Base-by-base conservation (phyloP, 2,329 filamentous ascomycete species). In the Mycosphaerella sp. region DNA sequence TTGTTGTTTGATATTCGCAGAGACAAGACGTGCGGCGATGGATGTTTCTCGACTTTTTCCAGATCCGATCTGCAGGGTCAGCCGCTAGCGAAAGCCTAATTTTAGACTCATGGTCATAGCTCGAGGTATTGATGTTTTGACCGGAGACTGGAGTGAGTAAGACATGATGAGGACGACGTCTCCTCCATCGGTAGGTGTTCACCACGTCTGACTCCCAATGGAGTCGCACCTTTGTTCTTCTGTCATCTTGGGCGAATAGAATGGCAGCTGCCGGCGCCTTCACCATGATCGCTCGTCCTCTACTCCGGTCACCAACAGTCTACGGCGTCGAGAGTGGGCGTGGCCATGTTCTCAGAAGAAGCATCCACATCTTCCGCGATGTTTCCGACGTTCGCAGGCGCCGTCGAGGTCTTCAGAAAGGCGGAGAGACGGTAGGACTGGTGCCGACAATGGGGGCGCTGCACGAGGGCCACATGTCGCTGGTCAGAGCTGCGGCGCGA, bases 381-480 rank as follows among this genome's bases (percentile, higher is more conserved):
- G 83, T 93, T 55, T 74, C 83, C 11, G 76, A 82, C 9, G 76
- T 95, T 48, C 87, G 89, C 39, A 72, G 78, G 63, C 86, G 85
- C 76, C 83, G 89, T 36, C 78, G 76, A 21, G 79, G 83, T 40
- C 82, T 90, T 56, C 73, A 83, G 36, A 73, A 83, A 56, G 78
- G 83, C 65, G 80, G 85, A 63, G 82, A 85, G 54, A 84, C 84
- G 43, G 84, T 98, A 54, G 89, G 87, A 55, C 82, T 98, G 29
- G 90, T 98, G 36, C 93, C 93, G 1, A 98, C 93, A 32, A 97
- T 98, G 93, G 93, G 93, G 59, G 93, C 93, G 47, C 80, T 98
- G n/a, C 93, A 98, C 72, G 81, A 84, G 52, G 93, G 93, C 40
- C 93, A 98, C 73, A 73, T 95, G 48, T 87, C 87, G 3, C 80